These are phyloP conservation scores for Solanum etuberosum DNA, from an alignment of 257 asterid species.

Conservation along the genomic window DNA sequence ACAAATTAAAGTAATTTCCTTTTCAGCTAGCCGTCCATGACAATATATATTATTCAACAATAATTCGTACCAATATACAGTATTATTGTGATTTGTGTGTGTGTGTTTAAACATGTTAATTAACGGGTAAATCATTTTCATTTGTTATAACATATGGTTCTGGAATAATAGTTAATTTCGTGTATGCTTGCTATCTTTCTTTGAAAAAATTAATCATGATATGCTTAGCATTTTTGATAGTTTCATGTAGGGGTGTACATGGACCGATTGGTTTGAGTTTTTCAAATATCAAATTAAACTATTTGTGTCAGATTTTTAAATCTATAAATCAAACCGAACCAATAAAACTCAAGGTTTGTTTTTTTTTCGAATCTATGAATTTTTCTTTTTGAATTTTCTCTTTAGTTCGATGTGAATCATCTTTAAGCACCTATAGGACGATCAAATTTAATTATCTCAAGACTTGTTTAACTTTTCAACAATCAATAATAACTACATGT, in stretches of 20 bases:
- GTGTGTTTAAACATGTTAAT: not conserved
- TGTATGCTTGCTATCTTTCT: not conserved
- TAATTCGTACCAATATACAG: not conserved
- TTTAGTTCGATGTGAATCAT: not conserved
- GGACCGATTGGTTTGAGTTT: not conserved
- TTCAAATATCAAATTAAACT: no score
- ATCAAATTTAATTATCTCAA: not conserved
- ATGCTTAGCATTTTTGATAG: not conserved
- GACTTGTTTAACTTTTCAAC: no score
- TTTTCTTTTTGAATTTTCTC: no score
- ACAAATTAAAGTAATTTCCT: not conserved
- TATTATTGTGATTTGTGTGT: not conserved
- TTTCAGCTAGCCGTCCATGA: not conserved
- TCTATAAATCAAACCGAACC: no score
- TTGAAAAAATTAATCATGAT: not conserved
- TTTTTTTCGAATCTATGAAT: not conserved
- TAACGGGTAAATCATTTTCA: not conserved
- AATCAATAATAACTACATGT: not conserved
- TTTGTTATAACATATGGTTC: not conserved
- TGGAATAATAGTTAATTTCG: not conserved
- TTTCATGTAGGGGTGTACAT: not conserved
- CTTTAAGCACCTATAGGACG: not conserved
- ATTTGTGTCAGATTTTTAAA: no score
- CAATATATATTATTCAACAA: not conserved
- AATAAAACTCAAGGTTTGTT: rapidly evolving